A percentile compares a stretch with the other conserved stretches of the same genome.
Evolutionary conservation across 2,329 filamentous ascomycete genomes (phyloP).

Genomic region (Exserohilum rostratum): DNA sequence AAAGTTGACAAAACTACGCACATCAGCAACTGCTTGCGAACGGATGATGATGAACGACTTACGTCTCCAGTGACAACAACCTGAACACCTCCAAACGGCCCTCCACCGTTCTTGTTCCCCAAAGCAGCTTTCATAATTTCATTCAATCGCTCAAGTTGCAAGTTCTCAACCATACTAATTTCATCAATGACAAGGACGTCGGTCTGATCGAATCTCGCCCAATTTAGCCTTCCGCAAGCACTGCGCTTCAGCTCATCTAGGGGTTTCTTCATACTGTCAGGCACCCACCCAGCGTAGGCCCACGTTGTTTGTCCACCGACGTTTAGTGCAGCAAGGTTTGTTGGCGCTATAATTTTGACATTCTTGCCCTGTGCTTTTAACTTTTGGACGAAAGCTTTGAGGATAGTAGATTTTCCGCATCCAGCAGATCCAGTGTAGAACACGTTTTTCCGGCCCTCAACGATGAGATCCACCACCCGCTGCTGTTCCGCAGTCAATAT

Average conservation of each 20-base stretch:
- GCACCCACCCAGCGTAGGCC: constrained; percentile 63
- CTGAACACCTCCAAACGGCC: constrained; percentile 58
- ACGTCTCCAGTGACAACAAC: constrained; percentile 63
- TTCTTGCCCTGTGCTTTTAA: constrained; percentile 44
- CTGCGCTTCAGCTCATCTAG: constrained; percentile 44
- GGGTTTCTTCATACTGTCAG: constrained; percentile 52
- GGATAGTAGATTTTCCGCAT: constrained; percentile 63
- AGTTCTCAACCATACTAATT: constrained; percentile 68
- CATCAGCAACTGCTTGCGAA: not conserved
- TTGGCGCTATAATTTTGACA: constrained; percentile 64
- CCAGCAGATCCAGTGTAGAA: constrained; percentile 71
- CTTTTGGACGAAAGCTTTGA: constrained; percentile 56
- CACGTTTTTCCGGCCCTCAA: constrained; percentile 58
- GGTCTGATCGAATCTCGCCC: constrained; percentile 50
- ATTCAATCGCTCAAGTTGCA: constrained; percentile 59
- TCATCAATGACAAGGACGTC: constrained; percentile 69
- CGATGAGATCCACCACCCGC: constrained; percentile 58
- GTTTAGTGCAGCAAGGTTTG: constrained; percentile 63
- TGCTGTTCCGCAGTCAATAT: constrained; percentile 57
- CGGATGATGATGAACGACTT: constrained; percentile 33
- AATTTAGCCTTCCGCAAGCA: constrained; percentile 45
- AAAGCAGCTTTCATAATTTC: constrained; percentile 53
- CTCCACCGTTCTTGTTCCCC: constrained; percentile 6
- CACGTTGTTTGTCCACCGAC: constrained; percentile 64
- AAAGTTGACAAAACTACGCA: constrained; percentile 50